Percentiles rank a stretch among this genome's conserved stretches.
phyloP scores from a whole-genome alignment of 225 moss, liverwort and hornwort genomes.

The Sphagnum contortum region DNA sequence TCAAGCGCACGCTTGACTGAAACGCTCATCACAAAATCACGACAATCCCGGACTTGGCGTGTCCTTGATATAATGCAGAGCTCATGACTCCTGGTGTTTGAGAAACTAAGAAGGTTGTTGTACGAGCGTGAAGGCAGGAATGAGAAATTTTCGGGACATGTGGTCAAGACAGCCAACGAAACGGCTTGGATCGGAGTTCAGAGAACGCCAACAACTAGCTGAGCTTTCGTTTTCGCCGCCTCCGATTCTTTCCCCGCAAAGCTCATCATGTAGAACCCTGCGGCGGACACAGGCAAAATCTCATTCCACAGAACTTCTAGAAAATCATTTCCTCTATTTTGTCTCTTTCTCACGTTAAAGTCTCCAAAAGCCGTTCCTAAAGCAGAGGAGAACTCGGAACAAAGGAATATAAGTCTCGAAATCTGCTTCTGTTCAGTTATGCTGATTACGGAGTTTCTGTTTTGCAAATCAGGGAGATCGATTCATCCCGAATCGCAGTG shows the following conservation, averaged over 20 bases:
- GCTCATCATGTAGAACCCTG: conserved; percentile 18
- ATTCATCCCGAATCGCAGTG: conserved; percentile 53
- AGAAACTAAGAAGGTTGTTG: conserved; percentile 10
- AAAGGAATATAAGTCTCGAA: too few relatives aligned
- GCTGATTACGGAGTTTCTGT: not conserved
- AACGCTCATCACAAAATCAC: too few relatives aligned
- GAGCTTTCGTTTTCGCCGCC: conserved; percentile 16
- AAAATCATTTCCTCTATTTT: not conserved
- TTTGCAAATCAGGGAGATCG: conserved; percentile 38
- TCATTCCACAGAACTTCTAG: not conserved
- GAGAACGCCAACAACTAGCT: conserved; percentile 13
- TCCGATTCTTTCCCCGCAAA: not conserved
- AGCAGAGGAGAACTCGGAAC: not conserved
- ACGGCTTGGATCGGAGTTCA: conserved; percentile 7
- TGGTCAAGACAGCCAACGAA: conserved; percentile 12
- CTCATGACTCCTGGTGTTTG: not conserved
- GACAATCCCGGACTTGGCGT: too few relatives aligned
- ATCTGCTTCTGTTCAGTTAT: not conserved
- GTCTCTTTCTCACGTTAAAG: not conserved
- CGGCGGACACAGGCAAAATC: conserved; percentile 27
- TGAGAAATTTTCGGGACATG: conserved; percentile 11
- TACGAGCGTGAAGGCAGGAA: conserved; percentile 11
- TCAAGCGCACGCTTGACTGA: too few relatives aligned
- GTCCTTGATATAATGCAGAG: not conserved
- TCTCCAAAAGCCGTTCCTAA: not conserved